These are phyloP conservation scores for Phytophthora citricola DNA, from an alignment of 352 stramenopile species.

Conservation along the genomic window DNA sequence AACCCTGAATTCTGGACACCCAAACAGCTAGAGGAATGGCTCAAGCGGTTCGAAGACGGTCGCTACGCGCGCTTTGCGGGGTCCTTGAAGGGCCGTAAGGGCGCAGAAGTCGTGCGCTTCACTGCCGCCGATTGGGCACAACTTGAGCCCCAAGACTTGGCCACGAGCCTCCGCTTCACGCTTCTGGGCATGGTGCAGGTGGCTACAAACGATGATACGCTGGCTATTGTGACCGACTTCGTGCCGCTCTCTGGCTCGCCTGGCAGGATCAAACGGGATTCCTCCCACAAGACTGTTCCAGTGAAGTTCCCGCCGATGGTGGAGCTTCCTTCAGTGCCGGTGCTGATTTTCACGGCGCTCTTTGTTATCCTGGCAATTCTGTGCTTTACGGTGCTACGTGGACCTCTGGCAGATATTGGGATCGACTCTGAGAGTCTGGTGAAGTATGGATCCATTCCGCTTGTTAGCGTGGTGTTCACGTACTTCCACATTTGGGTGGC, in stretches of 20 bases:
- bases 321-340: conserved; percentile 70
- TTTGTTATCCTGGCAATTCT: conserved; percentile 63
- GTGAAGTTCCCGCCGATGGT: conserved; percentile 88
- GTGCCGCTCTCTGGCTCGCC: conserved; percentile 45
- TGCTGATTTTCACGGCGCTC: conserved; percentile 55
- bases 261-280: conserved; percentile 26
- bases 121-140: conserved; percentile 58
- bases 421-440: conserved; percentile 73
- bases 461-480: conserved; percentile 92
- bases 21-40: conserved; percentile 82
- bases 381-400: conserved; percentile 81
- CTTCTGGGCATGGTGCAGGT: conserved; percentile 89
- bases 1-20: conserved; percentile 85
- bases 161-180: conserved; percentile 85
- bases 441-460: conserved; percentile 85
- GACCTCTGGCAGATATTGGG: conserved; percentile 53
- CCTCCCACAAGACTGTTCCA: conserved; percentile 32
- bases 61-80: conserved; percentile 64
- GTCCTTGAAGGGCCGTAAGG: conserved; percentile 66
- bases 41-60: conserved; percentile 75
- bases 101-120: conserved; percentile 78
- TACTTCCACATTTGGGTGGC: conserved; percentile 97
- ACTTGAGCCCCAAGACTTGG: conserved; percentile 67
- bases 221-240: conserved; percentile 87
- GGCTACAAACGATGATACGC: conserved; percentile 57